These are phyloP conservation scores for Sporothrix sp. DNA, from an alignment of 2,329 filamentous ascomycete species.

Conservation along the genomic window DNA sequence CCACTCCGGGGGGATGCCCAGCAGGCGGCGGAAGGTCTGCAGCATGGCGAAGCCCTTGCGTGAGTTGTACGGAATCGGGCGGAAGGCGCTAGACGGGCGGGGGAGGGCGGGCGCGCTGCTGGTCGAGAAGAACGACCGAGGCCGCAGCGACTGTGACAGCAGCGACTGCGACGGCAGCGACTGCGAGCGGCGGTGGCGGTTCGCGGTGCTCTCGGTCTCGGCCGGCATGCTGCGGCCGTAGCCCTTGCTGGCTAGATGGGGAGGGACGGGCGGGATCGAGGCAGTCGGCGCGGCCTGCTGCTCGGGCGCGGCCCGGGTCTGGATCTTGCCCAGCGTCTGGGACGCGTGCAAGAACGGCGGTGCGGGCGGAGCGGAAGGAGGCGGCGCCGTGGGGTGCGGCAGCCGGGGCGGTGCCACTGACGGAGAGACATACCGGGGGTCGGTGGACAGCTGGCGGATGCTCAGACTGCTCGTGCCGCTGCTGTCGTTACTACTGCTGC, in stretches of 20 bases:
- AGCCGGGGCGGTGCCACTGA: not conserved
- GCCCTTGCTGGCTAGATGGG: no score
- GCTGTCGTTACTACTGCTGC: no score
- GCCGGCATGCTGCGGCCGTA: no score
- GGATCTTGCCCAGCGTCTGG: not conserved
- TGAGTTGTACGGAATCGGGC: constrained; percentile 7
- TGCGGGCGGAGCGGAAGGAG: not conserved
- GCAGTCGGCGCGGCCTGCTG: no score
- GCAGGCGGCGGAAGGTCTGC: not conserved
- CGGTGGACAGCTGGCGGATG: not conserved
- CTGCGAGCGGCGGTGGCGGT: no score
- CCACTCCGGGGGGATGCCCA: constrained; percentile 3
- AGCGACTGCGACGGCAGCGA: not conserved
- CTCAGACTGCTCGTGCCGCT: no score
- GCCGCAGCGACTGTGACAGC: not conserved
- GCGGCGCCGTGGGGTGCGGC: not conserved
- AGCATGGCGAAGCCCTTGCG: not conserved
- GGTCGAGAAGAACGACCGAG: not conserved
- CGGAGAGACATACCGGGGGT: not conserved
- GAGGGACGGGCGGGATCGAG: no score
- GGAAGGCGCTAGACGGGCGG: not conserved
- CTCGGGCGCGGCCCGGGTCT: no score
- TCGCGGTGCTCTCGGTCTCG: no score
- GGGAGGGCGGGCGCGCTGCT: not conserved
- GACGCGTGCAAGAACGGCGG: not conserved